phyloP scores from a whole-genome alignment of 768 basidiomycete species.

The Trametes elegans region DNA sequence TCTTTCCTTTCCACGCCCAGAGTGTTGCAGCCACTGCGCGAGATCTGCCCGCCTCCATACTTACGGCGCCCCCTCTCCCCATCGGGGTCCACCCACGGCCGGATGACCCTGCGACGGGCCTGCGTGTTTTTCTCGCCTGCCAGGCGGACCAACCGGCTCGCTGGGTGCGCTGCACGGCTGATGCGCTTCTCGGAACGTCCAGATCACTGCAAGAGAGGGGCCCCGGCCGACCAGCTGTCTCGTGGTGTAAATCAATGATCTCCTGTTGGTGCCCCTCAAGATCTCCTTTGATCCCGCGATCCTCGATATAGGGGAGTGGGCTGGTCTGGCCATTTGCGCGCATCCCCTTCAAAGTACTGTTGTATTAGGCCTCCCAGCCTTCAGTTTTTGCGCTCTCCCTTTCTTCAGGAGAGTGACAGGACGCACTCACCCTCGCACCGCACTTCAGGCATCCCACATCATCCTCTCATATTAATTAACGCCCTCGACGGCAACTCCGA shows the following conservation, averaged over 20 bases:
- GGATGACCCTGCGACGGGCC: background rate
- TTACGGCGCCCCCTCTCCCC: background rate
- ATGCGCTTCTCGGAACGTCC: background rate
- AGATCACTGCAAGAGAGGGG: too few species aligned
- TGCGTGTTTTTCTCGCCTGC: background rate
- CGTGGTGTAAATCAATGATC: background rate
- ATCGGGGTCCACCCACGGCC: background rate
- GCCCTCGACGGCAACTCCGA: too few species aligned
- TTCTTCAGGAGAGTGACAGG: too few species aligned
- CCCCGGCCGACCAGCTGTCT: background rate
- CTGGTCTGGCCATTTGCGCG: too few species aligned
- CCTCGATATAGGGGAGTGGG: background rate
- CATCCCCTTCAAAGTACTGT: too few species aligned
- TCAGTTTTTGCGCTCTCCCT: too few species aligned
- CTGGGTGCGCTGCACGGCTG: too few species aligned
- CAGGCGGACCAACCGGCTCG: background rate
- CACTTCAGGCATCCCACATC: too few species aligned
- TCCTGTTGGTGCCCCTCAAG: background rate
- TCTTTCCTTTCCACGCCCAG: background rate
- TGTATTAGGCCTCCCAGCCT: too few species aligned
- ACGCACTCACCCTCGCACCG: too few species aligned
- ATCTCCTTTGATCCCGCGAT: slow-evolving; percentile 4
- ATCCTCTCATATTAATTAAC: too few species aligned
- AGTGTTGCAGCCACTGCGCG: background rate
- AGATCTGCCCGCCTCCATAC: background rate